These are phyloP conservation scores for Metarhizium humberi DNA, from an alignment of 2,329 filamentous ascomycete species.

Conservation along the genomic window DNA sequence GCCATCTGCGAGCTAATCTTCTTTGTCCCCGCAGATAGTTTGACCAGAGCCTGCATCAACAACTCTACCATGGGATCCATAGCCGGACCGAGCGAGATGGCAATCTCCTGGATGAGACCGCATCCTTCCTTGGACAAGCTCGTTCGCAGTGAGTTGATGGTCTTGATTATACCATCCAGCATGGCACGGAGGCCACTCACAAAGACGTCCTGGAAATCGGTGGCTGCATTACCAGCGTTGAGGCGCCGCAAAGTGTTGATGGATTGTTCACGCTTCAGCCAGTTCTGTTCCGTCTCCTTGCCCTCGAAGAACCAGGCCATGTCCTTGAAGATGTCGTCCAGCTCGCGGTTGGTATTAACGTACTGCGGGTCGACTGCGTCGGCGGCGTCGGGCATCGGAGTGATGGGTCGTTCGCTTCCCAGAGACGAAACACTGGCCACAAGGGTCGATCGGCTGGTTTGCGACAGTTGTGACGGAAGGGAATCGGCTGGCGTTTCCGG, in stretches of 20 bases:
- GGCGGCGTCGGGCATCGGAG: conserved; percentile 52
- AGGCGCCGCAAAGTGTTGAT: conserved; percentile 68
- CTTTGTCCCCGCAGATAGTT: conserved; percentile 82
- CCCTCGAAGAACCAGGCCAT: conserved; percentile 81
- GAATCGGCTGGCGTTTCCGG: conserved; percentile 30
- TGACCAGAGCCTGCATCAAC: conserved; percentile 80
- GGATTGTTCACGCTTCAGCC: conserved; percentile 77
- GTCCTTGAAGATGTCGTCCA: conserved; percentile 78
- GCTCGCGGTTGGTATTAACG: conserved; percentile 72
- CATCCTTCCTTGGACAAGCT: conserved; percentile 86
- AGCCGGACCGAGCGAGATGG: conserved; percentile 62
- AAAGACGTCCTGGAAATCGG: conserved; percentile 66
- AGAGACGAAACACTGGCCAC: conserved; percentile 42
- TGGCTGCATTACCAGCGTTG: conserved; percentile 72
- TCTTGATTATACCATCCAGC: conserved; percentile 83
- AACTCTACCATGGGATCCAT: conserved; percentile 88
- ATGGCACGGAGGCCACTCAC: conserved; percentile 61
- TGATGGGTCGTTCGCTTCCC: conserved; percentile 42
- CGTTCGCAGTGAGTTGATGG: conserved; percentile 72
- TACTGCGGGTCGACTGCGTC: conserved; percentile 73
- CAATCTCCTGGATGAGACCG: conserved; percentile 74
- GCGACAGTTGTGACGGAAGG: conserved; percentile 5
- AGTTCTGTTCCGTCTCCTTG: conserved; percentile 83
- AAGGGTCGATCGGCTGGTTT: conserved; percentile 32
- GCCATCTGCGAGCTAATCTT: conserved; percentile 84